Evolutionary conservation across 2,329 filamentous ascomycete genomes (phyloP).

Genomic region (Colletotrichum phormii): DNA sequence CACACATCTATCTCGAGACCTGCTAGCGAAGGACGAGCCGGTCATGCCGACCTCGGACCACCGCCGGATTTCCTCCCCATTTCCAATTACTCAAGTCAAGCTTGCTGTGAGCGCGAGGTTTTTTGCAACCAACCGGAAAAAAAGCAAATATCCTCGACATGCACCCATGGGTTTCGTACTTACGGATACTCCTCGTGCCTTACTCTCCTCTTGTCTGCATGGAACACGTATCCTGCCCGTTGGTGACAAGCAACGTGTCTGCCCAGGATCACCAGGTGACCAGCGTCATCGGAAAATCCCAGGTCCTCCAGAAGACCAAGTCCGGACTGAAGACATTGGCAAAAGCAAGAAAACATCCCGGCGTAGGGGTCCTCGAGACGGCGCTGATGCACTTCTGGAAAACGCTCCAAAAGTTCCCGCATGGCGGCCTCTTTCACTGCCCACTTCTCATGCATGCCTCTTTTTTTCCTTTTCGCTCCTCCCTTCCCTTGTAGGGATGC

Average conservation of each 20-base stretch:
- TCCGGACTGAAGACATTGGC: conserved; percentile 21
- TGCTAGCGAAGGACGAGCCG: neutral
- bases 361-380: conserved; percentile 9
- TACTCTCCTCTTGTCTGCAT: neutral
- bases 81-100: neutral
- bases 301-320: conserved; percentile 1
- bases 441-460: neutral
- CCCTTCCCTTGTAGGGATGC: conserved; percentile 8
- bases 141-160: neutral
- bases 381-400: neutral
- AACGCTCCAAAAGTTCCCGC: conserved; percentile 11
- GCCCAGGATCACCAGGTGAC: neutral
- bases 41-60: conserved; percentile 26
- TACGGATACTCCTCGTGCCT: neutral
- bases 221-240: neutral
- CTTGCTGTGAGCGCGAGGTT: neutral
- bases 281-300: neutral
- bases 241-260: neutral
- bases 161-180: neutral
- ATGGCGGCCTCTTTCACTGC: neutral
- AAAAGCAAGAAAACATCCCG: neutral
- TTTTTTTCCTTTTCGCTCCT: neutral
- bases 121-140: too few species aligned
- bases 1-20: conserved; percentile 5
- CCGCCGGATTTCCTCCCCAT: neutral